Evolutionary conservation across 257 asterid genomes (phyloP), one percentile per base, ranked within the genome.

Genomic region (Salvia rosmarinus): DNA sequence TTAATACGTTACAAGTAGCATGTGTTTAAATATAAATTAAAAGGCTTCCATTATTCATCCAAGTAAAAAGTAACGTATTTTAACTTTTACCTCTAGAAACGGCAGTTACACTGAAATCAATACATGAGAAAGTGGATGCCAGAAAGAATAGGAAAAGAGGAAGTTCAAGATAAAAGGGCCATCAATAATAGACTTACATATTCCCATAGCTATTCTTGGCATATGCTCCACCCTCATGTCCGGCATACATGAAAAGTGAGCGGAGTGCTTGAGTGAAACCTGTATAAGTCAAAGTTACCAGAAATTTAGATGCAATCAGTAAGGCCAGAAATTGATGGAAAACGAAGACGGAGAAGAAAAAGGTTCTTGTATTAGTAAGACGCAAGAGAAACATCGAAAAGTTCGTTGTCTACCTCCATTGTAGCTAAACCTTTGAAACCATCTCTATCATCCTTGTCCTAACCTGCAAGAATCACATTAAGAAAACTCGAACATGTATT

Each of bases 161-260:
- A 67, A 54, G 47, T 9, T 54, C 64, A 52, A 25, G 28, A 52
- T 35, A 55, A 60, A 32, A 65, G 49, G 64, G 54, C 47, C 68
- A 69, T 49, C 46, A 74, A 61, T 2, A 17, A 54, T 70, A 52
- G 64, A 60, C 95, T 59, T 87, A 91, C 99, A 94, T 82, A 77
- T 94, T 94, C 52, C 97, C 97, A 43, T 77, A 94, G 75, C 99
- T 94, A 82, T 94, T 91, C 85, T 94, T 94, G 65, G 99, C 99
- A 84, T 88, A 94, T 78, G 99, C 97, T 77, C 99, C 99, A 77
- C 97, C 99, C 77, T 76, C 85, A 9, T 88, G 88, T 79, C 99
- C 99, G 67, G 99, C 95, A 81, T 94, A 94, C 99, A 94, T 94
- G 79, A 94, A 94, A 83, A 94, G 99, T 57, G 99, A 94, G 68